Evolutionary conservation across 495 filamentous ascomycete genomes (phyloP).

Genomic region (Baudoinia panamericana): DNA sequence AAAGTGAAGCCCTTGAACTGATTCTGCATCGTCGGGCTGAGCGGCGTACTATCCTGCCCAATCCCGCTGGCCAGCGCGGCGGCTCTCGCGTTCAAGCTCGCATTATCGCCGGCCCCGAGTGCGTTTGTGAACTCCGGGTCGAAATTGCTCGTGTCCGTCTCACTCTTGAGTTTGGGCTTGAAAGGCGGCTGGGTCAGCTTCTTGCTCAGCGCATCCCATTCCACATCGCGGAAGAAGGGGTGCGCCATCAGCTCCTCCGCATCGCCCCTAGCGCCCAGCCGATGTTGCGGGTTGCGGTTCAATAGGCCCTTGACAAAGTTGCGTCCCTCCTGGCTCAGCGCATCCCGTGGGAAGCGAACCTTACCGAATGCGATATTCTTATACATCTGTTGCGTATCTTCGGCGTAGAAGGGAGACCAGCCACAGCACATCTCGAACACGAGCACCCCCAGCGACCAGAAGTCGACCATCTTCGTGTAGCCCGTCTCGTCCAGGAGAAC

Average conservation of each 20-base stretch:
- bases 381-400: conserved; percentile 99
- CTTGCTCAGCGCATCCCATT: conserved; percentile 74
- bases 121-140: conserved; percentile 98
- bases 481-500: conserved; percentile 89
- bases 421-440: conserved; percentile 99
- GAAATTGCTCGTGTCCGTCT: conserved; percentile 94
- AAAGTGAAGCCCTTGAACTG: conserved; percentile 98
- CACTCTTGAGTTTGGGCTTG: conserved; percentile 90
- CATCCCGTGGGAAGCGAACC: conserved; percentile 89
- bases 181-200: conserved; percentile 95
- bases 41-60: conserved; percentile 71
- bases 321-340: conserved; percentile 79
- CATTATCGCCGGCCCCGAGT: conserved; percentile 43
- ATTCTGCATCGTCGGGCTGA: conserved; percentile 89
- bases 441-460: conserved; percentile 94
- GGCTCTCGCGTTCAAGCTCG: conserved; percentile 79
- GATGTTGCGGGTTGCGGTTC: conserved; percentile 93
- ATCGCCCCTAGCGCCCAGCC: conserved; percentile 78
- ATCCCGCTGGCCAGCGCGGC: conserved; percentile 59
- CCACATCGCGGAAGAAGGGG: conserved; percentile 78
- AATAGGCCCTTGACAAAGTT: conserved; percentile 97
- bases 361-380: conserved; percentile 99
- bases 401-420: conserved; percentile 97
- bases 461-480: conserved; percentile 99
- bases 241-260: conserved; percentile 91